phyloP scores from a whole-genome alignment of 1,284 basidiomycete genomes.

The Pyrrhoderma noxium region DNA sequence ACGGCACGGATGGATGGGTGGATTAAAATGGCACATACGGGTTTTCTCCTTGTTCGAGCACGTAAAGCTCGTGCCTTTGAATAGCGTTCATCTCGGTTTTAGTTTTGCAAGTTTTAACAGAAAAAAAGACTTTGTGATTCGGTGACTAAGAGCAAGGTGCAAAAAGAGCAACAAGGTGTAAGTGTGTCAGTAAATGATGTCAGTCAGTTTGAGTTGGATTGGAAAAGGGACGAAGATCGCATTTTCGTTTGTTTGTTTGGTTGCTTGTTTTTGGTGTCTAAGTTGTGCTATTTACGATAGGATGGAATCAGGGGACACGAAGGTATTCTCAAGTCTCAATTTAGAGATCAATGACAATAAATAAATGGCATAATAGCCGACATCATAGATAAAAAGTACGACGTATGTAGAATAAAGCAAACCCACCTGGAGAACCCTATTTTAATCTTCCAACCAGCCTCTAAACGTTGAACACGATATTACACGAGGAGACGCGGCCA shows the following conservation, averaged over 20 bases:
- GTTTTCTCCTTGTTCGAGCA: constrained; percentile 89
- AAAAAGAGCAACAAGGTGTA: no score
- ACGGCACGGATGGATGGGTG: neutral
- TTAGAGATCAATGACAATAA: constrained; percentile 63
- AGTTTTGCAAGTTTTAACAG: constrained; percentile 1
- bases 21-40: constrained; percentile 47
- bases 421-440: no score
- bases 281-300: no score
- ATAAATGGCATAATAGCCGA: constrained; percentile 40
- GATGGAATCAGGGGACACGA: no score
- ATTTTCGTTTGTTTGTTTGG: neutral
- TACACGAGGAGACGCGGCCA: no score
- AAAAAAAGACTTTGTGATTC: neutral
- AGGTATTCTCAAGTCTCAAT: constrained; percentile 40
- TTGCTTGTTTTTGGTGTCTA: neutral
- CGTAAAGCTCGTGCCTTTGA: constrained; percentile 85
- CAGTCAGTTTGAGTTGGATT: neutral
- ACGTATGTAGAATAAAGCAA: no score
- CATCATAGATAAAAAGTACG: constrained; percentile 40
- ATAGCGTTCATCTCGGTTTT: constrained; percentile 77
- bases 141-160: no score
- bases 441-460: no score
- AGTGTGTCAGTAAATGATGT: neutral
- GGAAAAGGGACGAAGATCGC: neutral
- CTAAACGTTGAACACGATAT: no score